Percentiles rank a stretch among this genome's conserved stretches.
These are phyloP conservation scores for Curvularia verruculosa DNA, from an alignment of 2,329 filamentous ascomycete genomes.

Conservation along the genomic window DNA sequence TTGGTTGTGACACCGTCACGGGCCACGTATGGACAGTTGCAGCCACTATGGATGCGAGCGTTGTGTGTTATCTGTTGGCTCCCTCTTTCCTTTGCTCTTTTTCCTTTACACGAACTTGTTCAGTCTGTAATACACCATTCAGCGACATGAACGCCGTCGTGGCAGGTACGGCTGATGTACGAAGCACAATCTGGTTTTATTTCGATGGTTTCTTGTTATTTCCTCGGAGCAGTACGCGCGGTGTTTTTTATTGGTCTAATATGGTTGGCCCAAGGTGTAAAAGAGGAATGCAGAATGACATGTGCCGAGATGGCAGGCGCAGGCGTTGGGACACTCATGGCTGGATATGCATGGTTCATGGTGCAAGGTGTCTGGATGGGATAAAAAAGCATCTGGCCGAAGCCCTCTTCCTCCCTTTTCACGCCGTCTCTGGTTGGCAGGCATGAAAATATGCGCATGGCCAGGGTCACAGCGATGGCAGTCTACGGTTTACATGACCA, in stretches of 20 bases:
- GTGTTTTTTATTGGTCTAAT: slow-evolving; percentile 9
- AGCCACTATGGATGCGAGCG: neutral
- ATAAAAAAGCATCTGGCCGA: slow-evolving; percentile 34
- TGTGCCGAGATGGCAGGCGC: slow-evolving; percentile 18
- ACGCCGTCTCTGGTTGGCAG: slow-evolving; percentile 24
- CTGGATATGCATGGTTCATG: slow-evolving; percentile 35
- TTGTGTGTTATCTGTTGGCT: slow-evolving; percentile 11
- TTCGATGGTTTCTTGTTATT: slow-evolving; percentile 8
- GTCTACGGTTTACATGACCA: slow-evolving; percentile 40
- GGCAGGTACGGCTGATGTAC: slow-evolving; percentile 35
- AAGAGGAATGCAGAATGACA: slow-evolving; percentile 28
- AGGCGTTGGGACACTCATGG: slow-evolving; percentile 17
- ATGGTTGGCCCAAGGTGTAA: slow-evolving; percentile 20
- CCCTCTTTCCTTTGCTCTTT: slow-evolving; percentile 7
- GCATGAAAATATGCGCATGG: slow-evolving; percentile 8
- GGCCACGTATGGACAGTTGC: slow-evolving; percentile 4
- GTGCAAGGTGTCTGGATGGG: slow-evolving; percentile 42
- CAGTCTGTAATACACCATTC: slow-evolving; percentile 35
- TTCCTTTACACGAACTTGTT: slow-evolving; percentile 32
- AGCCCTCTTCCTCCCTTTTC: slow-evolving; percentile 29
- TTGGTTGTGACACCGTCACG: slow-evolving; percentile 10
- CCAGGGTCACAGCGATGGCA: slow-evolving; percentile 13
- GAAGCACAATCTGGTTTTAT: slow-evolving; percentile 27
- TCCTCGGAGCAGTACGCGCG: neutral
- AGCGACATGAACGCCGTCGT: slow-evolving; percentile 28